A percentile compares a stretch with the other conserved stretches of the same genome.
phyloP scores from a whole-genome alignment of 202 grass and related monocot genomes.

The Cymbopogon flexuosus region DNA sequence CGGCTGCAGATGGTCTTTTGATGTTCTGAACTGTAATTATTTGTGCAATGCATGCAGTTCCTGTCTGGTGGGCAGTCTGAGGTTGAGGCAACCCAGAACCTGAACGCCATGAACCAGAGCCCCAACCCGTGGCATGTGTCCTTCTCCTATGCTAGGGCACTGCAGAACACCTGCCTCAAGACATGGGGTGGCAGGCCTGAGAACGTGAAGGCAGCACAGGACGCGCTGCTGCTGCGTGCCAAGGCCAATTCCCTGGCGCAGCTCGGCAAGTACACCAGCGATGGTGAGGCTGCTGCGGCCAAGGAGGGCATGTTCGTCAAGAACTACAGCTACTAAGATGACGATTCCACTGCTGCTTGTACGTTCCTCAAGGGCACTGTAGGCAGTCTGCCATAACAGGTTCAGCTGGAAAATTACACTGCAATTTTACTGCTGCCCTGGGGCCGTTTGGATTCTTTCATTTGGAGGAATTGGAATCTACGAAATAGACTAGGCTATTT shows the following conservation, averaged over 20 bases:
- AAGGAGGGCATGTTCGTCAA: conserved; percentile 88
- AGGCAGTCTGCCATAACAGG: conserved; percentile 8
- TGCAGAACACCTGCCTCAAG: conserved; percentile 96
- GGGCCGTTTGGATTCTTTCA: too few species aligned
- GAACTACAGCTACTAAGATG: conserved; percentile 73
- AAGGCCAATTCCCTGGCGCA: conserved; percentile 93
- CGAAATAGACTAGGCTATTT: too few species aligned
- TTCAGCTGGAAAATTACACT: too few species aligned
- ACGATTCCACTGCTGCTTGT: neutral
- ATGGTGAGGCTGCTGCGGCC: conserved; percentile 68
- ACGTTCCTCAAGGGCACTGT: conserved; percentile 6
- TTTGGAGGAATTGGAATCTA: too few species aligned
- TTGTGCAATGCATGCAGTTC: conserved; percentile 46
- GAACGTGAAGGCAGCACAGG: conserved; percentile 77
- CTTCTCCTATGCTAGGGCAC: conserved; percentile 83
- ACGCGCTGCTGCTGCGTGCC: conserved; percentile 61
- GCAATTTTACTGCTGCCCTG: too few species aligned
- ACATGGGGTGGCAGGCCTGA: conserved; percentile 76
- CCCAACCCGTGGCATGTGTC: conserved; percentile 91
- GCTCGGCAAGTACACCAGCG: conserved; percentile 74
- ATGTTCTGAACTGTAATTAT: neutral
- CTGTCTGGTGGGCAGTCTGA: conserved; percentile 90
- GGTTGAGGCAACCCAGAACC: conserved; percentile 85
- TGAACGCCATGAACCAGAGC: conserved; percentile 93
- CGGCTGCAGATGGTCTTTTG: neutral